Evolutionary conservation across 2,329 filamentous ascomycete species (phyloP).

Genomic region (Fusarium ambrosium): DNA sequence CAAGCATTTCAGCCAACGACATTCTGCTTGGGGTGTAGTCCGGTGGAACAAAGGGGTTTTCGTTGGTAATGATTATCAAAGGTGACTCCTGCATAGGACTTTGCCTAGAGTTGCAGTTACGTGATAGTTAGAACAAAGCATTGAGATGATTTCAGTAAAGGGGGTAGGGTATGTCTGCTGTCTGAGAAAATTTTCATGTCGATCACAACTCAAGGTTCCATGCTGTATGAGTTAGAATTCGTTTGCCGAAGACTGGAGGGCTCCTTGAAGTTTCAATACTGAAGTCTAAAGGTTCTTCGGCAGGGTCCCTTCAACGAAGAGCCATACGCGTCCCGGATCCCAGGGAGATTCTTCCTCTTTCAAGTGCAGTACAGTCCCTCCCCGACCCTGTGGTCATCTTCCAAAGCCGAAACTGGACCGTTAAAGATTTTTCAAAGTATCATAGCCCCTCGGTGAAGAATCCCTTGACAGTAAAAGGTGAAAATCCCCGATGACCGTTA

Average conservation of each 20-base stretch:
- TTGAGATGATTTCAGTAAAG: neutral
- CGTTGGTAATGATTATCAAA: neutral
- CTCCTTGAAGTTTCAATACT: neutral
- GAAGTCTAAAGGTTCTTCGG: neutral
- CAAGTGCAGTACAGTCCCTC: neutral
- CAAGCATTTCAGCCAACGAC: neutral
- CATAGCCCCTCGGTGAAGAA: neutral
- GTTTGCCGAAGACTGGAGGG: neutral
- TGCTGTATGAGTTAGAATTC: accelerated
- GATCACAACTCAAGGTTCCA: neutral
- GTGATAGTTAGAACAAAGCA: neutral
- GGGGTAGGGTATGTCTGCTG: neutral
- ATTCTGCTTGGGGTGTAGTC: neutral
- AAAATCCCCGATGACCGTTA: neutral
- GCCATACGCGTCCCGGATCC: neutral
- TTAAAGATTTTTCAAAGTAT: neutral
- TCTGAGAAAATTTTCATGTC: neutral
- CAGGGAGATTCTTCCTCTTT: neutral
- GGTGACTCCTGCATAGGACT: neutral
- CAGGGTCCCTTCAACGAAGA: neutral
- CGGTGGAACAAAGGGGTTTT: too few species aligned
- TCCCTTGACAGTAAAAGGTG: neutral
- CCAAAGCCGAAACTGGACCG: neutral
- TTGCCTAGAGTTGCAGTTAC: neutral
- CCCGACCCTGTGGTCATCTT: too few species aligned